A percentile compares a stretch with the other conserved stretches of the same genome.
These are phyloP conservation scores for Colletotrichum sp. DNA, from an alignment of 2,329 filamentous ascomycete species.

Conservation along the genomic window DNA sequence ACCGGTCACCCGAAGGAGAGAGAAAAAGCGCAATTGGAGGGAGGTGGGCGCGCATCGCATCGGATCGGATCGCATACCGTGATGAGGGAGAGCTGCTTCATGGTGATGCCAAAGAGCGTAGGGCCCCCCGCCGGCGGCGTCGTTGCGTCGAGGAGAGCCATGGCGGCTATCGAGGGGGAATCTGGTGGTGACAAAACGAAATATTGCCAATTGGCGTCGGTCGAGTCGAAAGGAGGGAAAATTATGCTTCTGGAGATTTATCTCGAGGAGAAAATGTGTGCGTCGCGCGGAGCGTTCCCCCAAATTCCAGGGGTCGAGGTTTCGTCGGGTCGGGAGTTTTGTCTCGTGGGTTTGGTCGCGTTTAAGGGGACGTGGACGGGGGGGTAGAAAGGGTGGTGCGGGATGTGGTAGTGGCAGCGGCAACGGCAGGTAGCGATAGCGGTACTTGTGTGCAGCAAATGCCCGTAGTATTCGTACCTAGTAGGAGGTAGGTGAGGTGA, in stretches of 20 bases:
- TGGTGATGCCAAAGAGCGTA: conserved; percentile 62
- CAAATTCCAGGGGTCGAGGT: not conserved
- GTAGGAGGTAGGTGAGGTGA: too few relatives aligned
- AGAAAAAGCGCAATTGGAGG: too few relatives aligned
- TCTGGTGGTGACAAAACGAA: not conserved
- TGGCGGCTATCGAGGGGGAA: conserved; percentile 26
- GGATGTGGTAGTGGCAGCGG: not conserved
- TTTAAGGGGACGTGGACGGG: not conserved
- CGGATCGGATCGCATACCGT: conserved; percentile 22
- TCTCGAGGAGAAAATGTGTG: not conserved
- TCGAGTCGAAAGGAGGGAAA: not conserved
- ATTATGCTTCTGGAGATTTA: not conserved
- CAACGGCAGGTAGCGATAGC: not conserved
- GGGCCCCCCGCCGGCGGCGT: conserved; percentile 43
- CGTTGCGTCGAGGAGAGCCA: conserved; percentile 47
- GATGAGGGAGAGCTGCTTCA: conserved; percentile 70
- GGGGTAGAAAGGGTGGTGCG: not conserved
- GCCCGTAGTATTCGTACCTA: not conserved
- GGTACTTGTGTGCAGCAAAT: not conserved
- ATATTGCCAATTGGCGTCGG: not conserved
- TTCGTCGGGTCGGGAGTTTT: not conserved
- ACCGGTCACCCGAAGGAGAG: not conserved
- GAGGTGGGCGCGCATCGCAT: not conserved
- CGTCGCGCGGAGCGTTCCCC: not conserved
- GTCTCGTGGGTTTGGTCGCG: conserved; percentile 8